Conservation (phyloP, 2,329 filamentous ascomycete genomes). For the Aspergillus sp. region DNA sequence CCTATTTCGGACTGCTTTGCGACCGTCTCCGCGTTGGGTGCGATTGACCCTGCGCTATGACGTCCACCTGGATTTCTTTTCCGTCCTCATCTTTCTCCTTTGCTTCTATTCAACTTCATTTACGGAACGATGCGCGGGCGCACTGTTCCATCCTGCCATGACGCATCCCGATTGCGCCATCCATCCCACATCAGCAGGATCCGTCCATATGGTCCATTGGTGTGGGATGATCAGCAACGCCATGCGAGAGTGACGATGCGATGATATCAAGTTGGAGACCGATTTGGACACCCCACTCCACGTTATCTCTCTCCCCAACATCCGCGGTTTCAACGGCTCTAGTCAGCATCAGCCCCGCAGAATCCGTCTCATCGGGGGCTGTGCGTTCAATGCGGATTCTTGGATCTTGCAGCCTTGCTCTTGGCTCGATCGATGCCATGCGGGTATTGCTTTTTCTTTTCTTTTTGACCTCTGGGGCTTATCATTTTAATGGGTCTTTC, state of each 20-base stretch:
- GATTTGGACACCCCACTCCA: not conserved
- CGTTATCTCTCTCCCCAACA: not conserved
- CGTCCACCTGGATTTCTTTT: constrained; percentile 4
- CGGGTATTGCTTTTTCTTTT: constrained; percentile 7
- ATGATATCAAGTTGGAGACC: constrained; percentile 5
- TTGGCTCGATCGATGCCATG: constrained; percentile 4
- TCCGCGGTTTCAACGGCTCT: constrained; percentile 8
- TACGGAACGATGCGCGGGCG: constrained; percentile 15
- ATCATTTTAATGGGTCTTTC: constrained; percentile 5
- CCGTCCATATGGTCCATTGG: constrained; percentile 2
- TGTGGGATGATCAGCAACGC: not conserved
- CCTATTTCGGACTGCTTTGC: not conserved
- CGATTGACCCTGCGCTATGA: constrained; percentile 12
- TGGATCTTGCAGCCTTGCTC: not conserved
- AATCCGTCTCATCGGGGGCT: not conserved
- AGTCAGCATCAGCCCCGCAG: constrained; percentile 15
- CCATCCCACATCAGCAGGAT: constrained; percentile 1
- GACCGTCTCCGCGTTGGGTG: not conserved
- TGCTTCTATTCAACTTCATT: not conserved
- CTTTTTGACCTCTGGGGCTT: constrained; percentile 4
- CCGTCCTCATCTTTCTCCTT: not conserved
- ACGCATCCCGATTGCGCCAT: constrained; percentile 14
- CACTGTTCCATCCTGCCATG: constrained; percentile 15
- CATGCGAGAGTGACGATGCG: constrained; percentile 8
- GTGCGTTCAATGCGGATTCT: not conserved